Conservation (phyloP, 2,329 filamentous ascomycete genomes). For the Nakataea oryzae region DNA sequence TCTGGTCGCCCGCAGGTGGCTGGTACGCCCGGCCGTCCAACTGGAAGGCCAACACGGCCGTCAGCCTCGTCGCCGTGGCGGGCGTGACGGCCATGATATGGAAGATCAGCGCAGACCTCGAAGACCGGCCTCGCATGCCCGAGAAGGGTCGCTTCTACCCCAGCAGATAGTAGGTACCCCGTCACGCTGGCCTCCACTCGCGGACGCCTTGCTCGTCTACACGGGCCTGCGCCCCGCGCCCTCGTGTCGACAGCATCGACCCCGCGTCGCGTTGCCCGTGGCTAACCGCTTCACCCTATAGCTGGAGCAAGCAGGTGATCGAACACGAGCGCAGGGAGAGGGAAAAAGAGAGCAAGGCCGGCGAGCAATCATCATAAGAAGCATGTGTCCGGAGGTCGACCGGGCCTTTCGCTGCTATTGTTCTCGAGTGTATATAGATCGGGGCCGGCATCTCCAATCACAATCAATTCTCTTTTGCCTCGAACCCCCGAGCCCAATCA, state of each 20-base stretch:
- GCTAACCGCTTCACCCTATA: conserved; percentile 10
- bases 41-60: conserved; percentile 79
- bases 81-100: conserved; percentile 56
- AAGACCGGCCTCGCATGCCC: conserved; percentile 67
- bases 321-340: conserved; percentile 31
- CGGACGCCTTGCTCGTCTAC: background rate
- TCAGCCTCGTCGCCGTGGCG: conserved; percentile 30
- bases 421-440: background rate
- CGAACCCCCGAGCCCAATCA: background rate
- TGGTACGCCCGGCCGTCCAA: conserved; percentile 95
- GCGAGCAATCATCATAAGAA: conserved; percentile 6
- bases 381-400: background rate
- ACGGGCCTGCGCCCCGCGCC: no score
- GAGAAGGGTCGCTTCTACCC: conserved; percentile 72
- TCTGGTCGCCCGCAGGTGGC: conserved; percentile 97
- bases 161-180: conserved; percentile 64
- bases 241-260: background rate
- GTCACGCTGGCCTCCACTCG: background rate
- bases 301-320: conserved; percentile 33
- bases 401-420: background rate
- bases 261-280: background rate
- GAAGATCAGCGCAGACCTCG: conserved; percentile 63
- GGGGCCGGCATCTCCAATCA: background rate
- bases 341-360: conserved; percentile 10
- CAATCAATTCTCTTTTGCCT: background rate